Percentiles rank a stretch among this genome's conserved stretches.
Evolutionary conservation across 495 filamentous ascomycete species (phyloP).

Genomic region (Hamigera avellanea): DNA sequence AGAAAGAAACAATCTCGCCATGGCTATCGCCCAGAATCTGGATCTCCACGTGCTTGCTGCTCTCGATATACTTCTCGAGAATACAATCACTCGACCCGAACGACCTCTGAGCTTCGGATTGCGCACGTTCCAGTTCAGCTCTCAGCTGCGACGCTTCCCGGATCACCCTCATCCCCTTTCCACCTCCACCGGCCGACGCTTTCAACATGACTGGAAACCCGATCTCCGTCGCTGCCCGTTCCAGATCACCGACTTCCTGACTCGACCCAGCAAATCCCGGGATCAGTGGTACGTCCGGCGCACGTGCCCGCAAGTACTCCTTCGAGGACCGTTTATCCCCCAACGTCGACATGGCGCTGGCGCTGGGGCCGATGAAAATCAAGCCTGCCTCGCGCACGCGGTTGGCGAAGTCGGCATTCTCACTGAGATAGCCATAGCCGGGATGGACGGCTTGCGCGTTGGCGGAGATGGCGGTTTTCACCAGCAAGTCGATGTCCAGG

Average conservation of each 20-base stretch:
- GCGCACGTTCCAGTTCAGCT: slow-evolving; percentile 59
- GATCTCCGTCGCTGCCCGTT: slow-evolving; percentile 53
- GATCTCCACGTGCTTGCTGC: slow-evolving; percentile 79
- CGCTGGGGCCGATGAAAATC: slow-evolving; percentile 39
- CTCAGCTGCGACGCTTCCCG: slow-evolving; percentile 50
- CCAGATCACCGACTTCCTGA: slow-evolving; percentile 52
- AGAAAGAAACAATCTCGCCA: slow-evolving; percentile 59
- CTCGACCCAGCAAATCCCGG: slow-evolving; percentile 73
- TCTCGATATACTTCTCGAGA: slow-evolving; percentile 79
- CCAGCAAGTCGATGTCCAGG: slow-evolving; percentile 72
- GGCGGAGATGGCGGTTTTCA: slow-evolving; percentile 56
- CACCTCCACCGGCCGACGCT: slow-evolving; percentile 84
- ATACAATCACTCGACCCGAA: slow-evolving; percentile 80
- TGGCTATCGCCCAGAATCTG: slow-evolving; percentile 78
- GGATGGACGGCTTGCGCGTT: slow-evolving; percentile 54
- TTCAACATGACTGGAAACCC: slow-evolving; percentile 82
- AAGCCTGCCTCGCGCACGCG: slow-evolving; percentile 31
- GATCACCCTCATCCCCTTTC: slow-evolving; percentile 82
- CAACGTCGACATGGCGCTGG: slow-evolving; percentile 28
- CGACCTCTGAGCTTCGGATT: slow-evolving; percentile 64
- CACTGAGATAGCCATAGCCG: slow-evolving; percentile 47
- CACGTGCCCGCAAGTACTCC: slow-evolving; percentile 10
- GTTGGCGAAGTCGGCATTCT: slow-evolving; percentile 35
- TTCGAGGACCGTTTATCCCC: slow-evolving; percentile 42
- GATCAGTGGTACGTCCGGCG: slow-evolving; percentile 73